These are phyloP conservation scores for Nemania sp. DNA, from an alignment of 2,329 filamentous ascomycete species.

Conservation along the genomic window DNA sequence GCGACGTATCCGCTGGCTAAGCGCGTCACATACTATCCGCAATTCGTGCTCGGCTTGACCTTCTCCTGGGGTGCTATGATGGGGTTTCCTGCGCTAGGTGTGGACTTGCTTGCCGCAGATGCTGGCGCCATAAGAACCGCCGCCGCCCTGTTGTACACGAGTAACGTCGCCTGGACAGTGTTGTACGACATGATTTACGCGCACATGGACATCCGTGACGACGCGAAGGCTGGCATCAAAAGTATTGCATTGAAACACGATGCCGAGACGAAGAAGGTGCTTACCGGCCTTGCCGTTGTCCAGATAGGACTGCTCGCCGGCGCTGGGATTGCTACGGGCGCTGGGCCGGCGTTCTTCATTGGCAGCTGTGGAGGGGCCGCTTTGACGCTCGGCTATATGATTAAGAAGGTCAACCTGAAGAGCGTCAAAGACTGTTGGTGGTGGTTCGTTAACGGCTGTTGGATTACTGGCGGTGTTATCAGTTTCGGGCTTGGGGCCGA, in stretches of 20 bases:
- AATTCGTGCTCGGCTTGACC: constrained; percentile 83
- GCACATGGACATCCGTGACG: constrained; percentile 90
- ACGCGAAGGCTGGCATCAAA: constrained; percentile 88
- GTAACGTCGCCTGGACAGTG: constrained; percentile 87
- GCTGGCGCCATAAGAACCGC: constrained; percentile 64
- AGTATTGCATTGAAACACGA: constrained; percentile 86
- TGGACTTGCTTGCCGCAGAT: constrained; percentile 76
- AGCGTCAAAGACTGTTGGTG: constrained; percentile 77
- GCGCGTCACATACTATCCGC: constrained; percentile 87
- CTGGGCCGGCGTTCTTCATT: constrained; percentile 75
- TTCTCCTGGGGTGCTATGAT: constrained; percentile 92
- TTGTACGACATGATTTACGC: constrained; percentile 95
- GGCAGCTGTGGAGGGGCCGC: constrained; percentile 75
- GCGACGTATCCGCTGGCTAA: constrained; percentile 85
- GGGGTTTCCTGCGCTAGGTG: constrained; percentile 85
- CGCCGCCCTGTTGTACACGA: constrained; percentile 77
- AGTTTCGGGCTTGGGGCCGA: constrained; percentile 69
- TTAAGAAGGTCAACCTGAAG: constrained; percentile 73
- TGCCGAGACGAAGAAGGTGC: constrained; percentile 78
- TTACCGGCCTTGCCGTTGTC: constrained; percentile 75
- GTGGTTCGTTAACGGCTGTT: constrained; percentile 80
- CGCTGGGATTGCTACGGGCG: constrained; percentile 75
- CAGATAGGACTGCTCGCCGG: constrained; percentile 78
- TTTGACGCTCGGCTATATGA: constrained; percentile 73
- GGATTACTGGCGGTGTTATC: constrained; percentile 74